Evolutionary conservation across 2,329 filamentous ascomycete genomes (phyloP).

Genomic region (Ceratocystis huliohia): DNA sequence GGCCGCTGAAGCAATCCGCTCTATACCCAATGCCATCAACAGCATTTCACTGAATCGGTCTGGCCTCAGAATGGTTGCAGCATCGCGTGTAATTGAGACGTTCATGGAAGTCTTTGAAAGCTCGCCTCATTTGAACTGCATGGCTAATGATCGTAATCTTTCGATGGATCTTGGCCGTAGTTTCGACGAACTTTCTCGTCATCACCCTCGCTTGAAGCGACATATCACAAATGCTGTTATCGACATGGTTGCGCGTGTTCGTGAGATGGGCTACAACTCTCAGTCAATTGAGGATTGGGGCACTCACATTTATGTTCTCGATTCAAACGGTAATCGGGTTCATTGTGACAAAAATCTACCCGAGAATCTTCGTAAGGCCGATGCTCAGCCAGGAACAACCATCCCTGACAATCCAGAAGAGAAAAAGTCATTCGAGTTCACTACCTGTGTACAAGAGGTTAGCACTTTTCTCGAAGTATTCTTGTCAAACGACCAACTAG

Average conservation of each 20-base stretch:
- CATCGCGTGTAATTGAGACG: slow-evolving; percentile 67
- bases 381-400: slow-evolving; percentile 20
- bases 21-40: slow-evolving; percentile 77
- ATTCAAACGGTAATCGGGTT: slow-evolving; percentile 42
- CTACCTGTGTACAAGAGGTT: slow-evolving; percentile 28
- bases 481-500: slow-evolving; percentile 60
- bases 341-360: slow-evolving; percentile 36
- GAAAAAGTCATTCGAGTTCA: slow-evolving; percentile 18
- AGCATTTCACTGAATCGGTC: slow-evolving; percentile 84
- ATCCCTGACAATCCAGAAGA: slow-evolving; percentile 1
- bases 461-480: slow-evolving; percentile 65
- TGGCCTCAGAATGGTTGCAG: slow-evolving; percentile 76
- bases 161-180: slow-evolving; percentile 63
- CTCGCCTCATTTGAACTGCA: slow-evolving; percentile 69
- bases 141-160: slow-evolving; percentile 59
- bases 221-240: slow-evolving; percentile 75
- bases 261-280: slow-evolving; percentile 57
- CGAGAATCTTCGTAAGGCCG: slow-evolving; percentile 23
- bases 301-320: slow-evolving; percentile 59
- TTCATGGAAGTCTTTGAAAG: slow-evolving; percentile 98
- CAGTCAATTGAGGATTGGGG: slow-evolving; percentile 60
- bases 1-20: slow-evolving; percentile 76
- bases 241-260: slow-evolving; percentile 75
- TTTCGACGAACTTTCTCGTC: slow-evolving; percentile 88
- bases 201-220: slow-evolving; percentile 73